Percentiles rank a stretch among this genome's conserved stretches.
These are phyloP conservation scores for Schizothecium vesticola DNA, from an alignment of 495 filamentous ascomycete genomes.

Conservation along the genomic window DNA sequence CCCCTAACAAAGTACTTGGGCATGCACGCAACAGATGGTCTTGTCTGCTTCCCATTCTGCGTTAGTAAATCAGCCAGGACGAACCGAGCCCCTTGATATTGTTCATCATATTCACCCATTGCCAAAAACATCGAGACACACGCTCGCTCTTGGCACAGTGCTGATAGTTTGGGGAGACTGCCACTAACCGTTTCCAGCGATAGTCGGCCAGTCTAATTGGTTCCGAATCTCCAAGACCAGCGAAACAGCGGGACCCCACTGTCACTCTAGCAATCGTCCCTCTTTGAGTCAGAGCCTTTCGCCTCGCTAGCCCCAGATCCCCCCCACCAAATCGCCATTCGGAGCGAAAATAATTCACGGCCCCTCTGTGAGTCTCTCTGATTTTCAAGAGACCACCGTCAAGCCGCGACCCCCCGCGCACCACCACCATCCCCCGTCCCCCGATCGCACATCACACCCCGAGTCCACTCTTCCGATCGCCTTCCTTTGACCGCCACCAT, in stretches of 20 bases:
- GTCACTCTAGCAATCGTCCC: background rate
- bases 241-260: background rate
- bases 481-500: constrained; percentile 42
- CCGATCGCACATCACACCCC: constrained; percentile 1
- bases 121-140: background rate
- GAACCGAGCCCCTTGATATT: background rate
- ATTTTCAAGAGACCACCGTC: constrained; percentile 20
- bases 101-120: background rate
- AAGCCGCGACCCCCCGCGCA: constrained; percentile 16
- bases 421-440: constrained; percentile 1
- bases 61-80: background rate
- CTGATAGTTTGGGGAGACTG: background rate
- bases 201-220: background rate
- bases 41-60: background rate
- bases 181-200: background rate
- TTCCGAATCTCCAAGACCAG: background rate
- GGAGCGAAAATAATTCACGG: constrained; percentile 30
- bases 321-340: constrained; percentile 35
- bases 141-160: background rate
- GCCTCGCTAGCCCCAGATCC: constrained; percentile 29
- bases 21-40: background rate
- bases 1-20: background rate
- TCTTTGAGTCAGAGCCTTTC: constrained; percentile 13
- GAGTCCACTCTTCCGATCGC: constrained; percentile 4
- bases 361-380: constrained; percentile 24